Base-by-base conservation (phyloP, 2,329 filamentous ascomycete genomes). In the Sporothrix sp. region DNA sequence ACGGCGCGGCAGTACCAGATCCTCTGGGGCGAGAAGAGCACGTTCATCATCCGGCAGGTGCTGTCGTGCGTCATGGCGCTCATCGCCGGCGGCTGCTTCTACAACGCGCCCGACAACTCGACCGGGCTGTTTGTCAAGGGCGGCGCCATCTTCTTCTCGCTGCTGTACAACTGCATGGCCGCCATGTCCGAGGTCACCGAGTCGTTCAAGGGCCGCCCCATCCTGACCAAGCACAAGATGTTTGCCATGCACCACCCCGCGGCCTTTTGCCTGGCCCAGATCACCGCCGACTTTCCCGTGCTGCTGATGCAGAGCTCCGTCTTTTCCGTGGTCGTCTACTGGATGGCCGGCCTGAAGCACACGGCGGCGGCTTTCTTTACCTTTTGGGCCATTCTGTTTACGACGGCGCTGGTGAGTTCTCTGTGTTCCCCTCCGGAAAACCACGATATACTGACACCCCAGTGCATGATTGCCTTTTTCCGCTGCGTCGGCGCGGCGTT, bases 11-110 rank as follows among this genome's bases (percentile, higher is more conserved):
- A 93, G 64, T 82, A 87, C 53, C 89, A 85, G 83, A 75, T 94
- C 27, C 76, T 89, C 25, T 76, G 78, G 61, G 86, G 86, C 35
- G 85, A 94, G 65, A 82, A 75, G 53, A 81, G 81, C 0, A 84
- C 84, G 0, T 71, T 93, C 1, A 84, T 79, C 64, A 90, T 85
- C 39, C 93, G 91, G 59, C 74, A 85, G 52, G 85, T 89, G 65
- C 87, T 89, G 62, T 85, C 89, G 58, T 67, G 90, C 52, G 76
- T 82, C 53, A 86, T 86, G 62, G 71, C 65, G 4, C 72, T 94
- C 8, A 86, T 94, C 54, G 82, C 90, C 49, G 84, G 85, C 2
- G 87, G 83, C 2, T 71, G 93, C 16, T 93, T 93, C 67, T 87
- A 88, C 59, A 78, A 85, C 54, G 67, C 86, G 27, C 66, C 56